Evolutionary conservation across 202 grass and related monocot species (phyloP), one percentile per base, ranked within the genome.

Genomic region (Cymbopogon flexuosus): DNA sequence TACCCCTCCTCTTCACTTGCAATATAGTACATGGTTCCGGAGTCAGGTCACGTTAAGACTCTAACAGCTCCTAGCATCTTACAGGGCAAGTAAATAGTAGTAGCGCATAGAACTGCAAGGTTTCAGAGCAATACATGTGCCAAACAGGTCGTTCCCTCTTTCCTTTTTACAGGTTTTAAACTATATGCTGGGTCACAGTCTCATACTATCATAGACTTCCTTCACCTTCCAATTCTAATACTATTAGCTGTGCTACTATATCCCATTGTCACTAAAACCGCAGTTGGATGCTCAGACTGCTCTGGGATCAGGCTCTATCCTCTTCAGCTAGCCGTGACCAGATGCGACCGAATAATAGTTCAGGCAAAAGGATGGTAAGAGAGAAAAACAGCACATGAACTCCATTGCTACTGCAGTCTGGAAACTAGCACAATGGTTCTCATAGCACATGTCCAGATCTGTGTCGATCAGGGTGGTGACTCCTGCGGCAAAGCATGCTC

Each of bases 311-410:
- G 68, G 52, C 35, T 79, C 15, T 68, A 56, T 64, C 61, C 71
- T 69, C 3, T 9, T 92, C 84, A 94, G 41, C 86, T 49, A 16
- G 13, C 27, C 7, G 6, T 6, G 68, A 54, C 5, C 70, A 39
- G 84, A 83, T 76, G 92, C 92, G 74, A 96, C 30, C 14, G 92
- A 85, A 80, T 81, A 87, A 21, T 93, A 77, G 89, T 99, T 99
- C 47, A 96, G 71, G 23, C 91, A 14, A 52, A 91, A 90, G 6
- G 90, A 91, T 2, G 92, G 96, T 1, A 83, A 85, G 18, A 93
- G 70, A 11, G 85, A 83, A 79, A 99, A 91, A 75, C 92, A 99
- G 76, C 96, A 96, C 54, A 99, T 85, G 78, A 99, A 99, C 7
- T 77, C 89, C 96, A 99, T 96, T 8, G 96, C 88, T 22, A 87